Conservation (phyloP, 2,329 filamentous ascomycete genomes). For the Dendrostoma leiphaemia region DNA sequence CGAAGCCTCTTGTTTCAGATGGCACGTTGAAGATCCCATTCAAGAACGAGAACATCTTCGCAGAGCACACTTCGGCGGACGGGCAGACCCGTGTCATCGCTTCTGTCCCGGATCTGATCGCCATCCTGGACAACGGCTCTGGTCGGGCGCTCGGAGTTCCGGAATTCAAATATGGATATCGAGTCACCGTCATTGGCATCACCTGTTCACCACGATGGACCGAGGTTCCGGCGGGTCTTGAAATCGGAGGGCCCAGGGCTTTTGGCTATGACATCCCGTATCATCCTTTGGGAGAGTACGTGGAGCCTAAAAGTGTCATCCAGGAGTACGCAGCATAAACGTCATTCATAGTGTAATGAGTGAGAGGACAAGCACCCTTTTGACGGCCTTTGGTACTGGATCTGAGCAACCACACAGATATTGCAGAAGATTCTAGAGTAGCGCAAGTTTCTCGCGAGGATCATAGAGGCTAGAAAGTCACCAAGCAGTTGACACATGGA, state of each 20-base stretch:
- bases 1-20: slow-evolving; percentile 14
- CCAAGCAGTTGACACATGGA: too few species aligned
- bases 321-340: too few species aligned
- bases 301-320: slow-evolving; percentile 53
- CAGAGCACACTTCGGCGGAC: slow-evolving; percentile 20
- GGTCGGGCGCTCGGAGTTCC: slow-evolving; percentile 50
- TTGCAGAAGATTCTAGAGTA: too few species aligned
- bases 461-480: too few species aligned
- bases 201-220: slow-evolving; percentile 55
- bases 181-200: slow-evolving; percentile 52
- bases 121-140: slow-evolving; percentile 45
- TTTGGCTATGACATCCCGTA: slow-evolving; percentile 43
- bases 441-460: too few species aligned
- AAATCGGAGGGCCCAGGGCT: slow-evolving; percentile 42
- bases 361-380: too few species aligned
- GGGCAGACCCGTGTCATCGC: slow-evolving; percentile 34
- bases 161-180: slow-evolving; percentile 52
- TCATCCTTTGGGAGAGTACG: slow-evolving; percentile 48
- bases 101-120: slow-evolving; percentile 48
- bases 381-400: too few species aligned
- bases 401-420: too few species aligned
- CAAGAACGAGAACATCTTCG: slow-evolving; percentile 27
- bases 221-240: slow-evolving; percentile 43
- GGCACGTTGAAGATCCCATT: slow-evolving; percentile 27
- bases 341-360: too few species aligned